These are phyloP conservation scores for Pleurotus tuoliensis DNA, from an alignment of 768 basidiomycete genomes.

Conservation along the genomic window DNA sequence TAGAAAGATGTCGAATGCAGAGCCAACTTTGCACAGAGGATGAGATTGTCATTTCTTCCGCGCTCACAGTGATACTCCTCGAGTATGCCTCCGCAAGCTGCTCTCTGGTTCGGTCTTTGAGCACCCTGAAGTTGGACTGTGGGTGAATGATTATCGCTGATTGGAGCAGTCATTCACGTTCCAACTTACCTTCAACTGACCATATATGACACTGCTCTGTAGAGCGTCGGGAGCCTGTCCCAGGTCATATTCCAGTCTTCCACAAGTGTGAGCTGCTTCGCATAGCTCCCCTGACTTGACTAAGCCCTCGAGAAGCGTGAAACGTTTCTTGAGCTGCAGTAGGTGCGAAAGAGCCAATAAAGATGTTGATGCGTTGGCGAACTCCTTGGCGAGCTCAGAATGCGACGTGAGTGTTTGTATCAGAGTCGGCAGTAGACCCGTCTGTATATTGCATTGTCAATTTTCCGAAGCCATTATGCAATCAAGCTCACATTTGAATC, in stretches of 20 bases:
- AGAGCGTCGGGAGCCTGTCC: constrained; percentile 47
- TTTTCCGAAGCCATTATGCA: not conserved
- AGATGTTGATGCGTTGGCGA: constrained; percentile 48
- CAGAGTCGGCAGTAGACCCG: constrained; percentile 62
- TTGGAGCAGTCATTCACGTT: not conserved
- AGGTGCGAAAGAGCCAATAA: constrained; percentile 54
- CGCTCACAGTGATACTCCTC: constrained; percentile 49
- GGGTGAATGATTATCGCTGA: not conserved
- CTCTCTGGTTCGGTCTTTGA: constrained; percentile 61
- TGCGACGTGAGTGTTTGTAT: constrained; percentile 55
- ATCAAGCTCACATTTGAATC: constrained; percentile 50
- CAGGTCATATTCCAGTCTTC: constrained; percentile 40
- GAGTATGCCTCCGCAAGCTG: constrained; percentile 67
- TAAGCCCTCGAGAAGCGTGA: constrained; percentile 39
- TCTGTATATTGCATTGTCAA: constrained; percentile 33
- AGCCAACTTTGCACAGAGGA: constrained; percentile 43
- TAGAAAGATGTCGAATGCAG: not conserved
- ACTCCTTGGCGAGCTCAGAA: constrained; percentile 58
- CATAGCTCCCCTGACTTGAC: constrained; percentile 58
- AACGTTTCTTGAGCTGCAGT: constrained; percentile 43
- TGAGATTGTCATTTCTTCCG: constrained; percentile 46
- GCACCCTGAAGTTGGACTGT: constrained; percentile 53
- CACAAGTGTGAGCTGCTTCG: constrained; percentile 50
- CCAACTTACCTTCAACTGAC: constrained; percentile 55
- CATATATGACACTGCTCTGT: constrained; percentile 43